Base-by-base conservation (phyloP, 139 green algal species). In the Tetradesmus obliquus region DNA sequence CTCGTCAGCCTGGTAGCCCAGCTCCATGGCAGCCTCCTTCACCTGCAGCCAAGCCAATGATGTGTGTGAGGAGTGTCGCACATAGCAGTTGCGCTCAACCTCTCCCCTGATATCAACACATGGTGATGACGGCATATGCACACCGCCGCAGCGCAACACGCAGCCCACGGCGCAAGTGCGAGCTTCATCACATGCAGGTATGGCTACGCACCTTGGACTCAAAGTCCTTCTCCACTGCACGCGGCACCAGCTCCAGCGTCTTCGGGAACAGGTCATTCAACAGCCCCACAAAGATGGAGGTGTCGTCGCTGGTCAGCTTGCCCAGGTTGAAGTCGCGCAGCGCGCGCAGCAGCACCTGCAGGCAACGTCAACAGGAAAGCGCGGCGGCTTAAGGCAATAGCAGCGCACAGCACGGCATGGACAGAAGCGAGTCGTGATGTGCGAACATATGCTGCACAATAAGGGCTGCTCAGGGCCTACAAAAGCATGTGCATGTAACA, bases 301-400 rank as follows among this genome's bases (percentile, higher is more conserved):
- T 97, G 94, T 99, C 97, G 87, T 99, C 97, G 1, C 95, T 93
- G 0, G 96, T 98, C 24, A 99, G 94, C 94, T 99, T 99, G 91
- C 97, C 97, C 72, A 98, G 93, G 95, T 99, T 99, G 96, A 99
- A 99, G 95, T 99, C 97, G 19, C 97, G 95, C 91, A 99, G 95
- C 12, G 97, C 97, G 53, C 97, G 96, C 91, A 99, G 93, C 89
- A 99, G 90, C 17, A 98, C 95, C 93, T 97, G 92, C 66, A 84
- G 32, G 24, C 5, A 55, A 15, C 66, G 58, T 13, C 32, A 84
- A n/a, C 53, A 74, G 17, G 5, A 5, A 24, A 4, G 12, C 66
- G n/a, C 32, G 32, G 32, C 32, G 32, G 32, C 32, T 72, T 5
- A 19, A 17, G 10, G 62, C 10, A 13, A 92, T 15, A 20, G 15